Base-by-base conservation (phyloP, 2,329 filamentous ascomycete species). In the Aspergillaceae sp. region DNA sequence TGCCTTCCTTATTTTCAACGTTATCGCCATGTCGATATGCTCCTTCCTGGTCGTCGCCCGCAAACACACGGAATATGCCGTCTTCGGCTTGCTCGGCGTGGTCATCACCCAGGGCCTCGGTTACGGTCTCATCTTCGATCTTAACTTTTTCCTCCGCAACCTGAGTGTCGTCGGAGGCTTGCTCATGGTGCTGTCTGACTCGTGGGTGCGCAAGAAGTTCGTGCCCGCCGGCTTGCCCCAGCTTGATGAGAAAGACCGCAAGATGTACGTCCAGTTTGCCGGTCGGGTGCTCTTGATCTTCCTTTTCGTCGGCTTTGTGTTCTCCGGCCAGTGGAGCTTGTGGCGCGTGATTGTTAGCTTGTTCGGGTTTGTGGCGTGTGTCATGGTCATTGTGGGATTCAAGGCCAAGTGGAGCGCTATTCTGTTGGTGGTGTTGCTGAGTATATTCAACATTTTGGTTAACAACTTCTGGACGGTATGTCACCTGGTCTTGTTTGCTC, bases 391-490 rank as follows among this genome's bases (percentile, higher is more conserved):
- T 44, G 92, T 98, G 54, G 92, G 92, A 40, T 98, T 98, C 82
- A 98, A 98, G 82, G 91, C 92, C 63, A 98, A 98, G 82, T 94
- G 89, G 77, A 96, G 90, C 69, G 92, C 92, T 37, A 90, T 92
- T 45, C 86, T 98, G 60, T 76, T 98, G 57, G 92, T 98, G 29
- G 80, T 98, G 49, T 89, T 98, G 61, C 76, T 98, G 62, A 96
- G 90, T 73, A 75, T 96, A 54, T 98, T 98, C 78, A 98, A 98
- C 71, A 71, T 98, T 40, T 70, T 97, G 54, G 92, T 97, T 60
- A 98, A 98, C 82, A 98, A 97, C 80, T 98, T 96, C 78, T 98
- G 92, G 92, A 97, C 90, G 65, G 90, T 95, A 77, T 76, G 87
- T 75, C 11, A 10, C 27, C 28, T 27, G 19, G 38, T 3, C 47